Base-by-base conservation (phyloP, 495 filamentous ascomycete genomes). In the Hapsidospora chrysogenum region DNA sequence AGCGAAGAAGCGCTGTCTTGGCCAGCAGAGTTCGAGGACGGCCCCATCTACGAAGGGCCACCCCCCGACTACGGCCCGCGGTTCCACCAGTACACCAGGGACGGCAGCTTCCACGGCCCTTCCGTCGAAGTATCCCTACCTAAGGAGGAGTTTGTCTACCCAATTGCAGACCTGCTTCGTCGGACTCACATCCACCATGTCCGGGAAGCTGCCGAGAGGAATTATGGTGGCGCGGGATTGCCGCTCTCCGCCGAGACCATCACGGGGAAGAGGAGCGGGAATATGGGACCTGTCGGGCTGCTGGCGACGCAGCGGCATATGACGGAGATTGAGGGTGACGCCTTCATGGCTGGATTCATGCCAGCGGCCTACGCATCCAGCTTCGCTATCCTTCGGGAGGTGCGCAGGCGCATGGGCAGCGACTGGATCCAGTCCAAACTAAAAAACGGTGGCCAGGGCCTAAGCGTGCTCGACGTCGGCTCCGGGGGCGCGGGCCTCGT, bases 311-410 rank as follows among this genome's bases (percentile, higher is more conserved):
- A 89, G 36, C 59, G 67, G 35, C 58, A 59, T 19, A 92, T 95
- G 83, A 61, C 62, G 3, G 74, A 83, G 18, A 87, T 93, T 55
- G 81, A 94, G 48, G 80, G 75, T n/a, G 83, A 94, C 62, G 68
- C 75, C 2, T 95, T 73, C 43, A 44, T 94, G 17, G 72, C 85
- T 3, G 72, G 74, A 6, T 63, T 92, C 9, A 73, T 92, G 48
- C 87, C 89, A 1, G 79, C 75, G 1, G 65, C 78, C 36, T 93
- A 92, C 50, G 74, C 86, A 1, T 66, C 80, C 6, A 52, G 71
- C 0, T 70, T 78, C 53, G 80, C 79, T 42, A 63, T 74, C 6
- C 45, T 97, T 20, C 78, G 81, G 0, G 89, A 97, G 58, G 61
- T 85, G 10, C 76, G 89, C 22, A 85, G 85, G 48, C 72, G 89